Conservation (phyloP, 306 rosid genomes). For the Hippophae tibetana region DNA sequence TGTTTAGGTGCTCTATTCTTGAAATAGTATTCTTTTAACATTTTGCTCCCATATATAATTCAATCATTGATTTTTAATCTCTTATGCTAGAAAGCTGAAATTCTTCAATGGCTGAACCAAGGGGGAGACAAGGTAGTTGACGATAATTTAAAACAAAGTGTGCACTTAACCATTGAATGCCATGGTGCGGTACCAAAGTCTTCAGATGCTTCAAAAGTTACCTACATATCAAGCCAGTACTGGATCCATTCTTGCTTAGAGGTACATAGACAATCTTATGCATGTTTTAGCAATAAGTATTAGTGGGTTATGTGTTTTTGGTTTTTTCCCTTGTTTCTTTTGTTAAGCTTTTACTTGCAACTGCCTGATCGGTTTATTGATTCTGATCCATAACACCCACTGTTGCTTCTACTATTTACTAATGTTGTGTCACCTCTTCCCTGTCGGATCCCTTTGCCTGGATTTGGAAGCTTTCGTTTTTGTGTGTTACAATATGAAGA, state of each 20-base stretch:
- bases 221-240: constrained; percentile 66
- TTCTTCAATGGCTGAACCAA: constrained; percentile 76
- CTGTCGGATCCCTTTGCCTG: constrained; percentile 70
- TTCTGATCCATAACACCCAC: background rate
- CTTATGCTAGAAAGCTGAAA: constrained; percentile 61
- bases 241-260: constrained; percentile 89
- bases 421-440: constrained; percentile 48
- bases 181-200: constrained; percentile 52
- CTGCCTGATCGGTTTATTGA: background rate
- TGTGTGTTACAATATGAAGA: constrained; percentile 90
- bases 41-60: background rate
- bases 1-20: background rate
- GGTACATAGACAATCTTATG: constrained; percentile 34
- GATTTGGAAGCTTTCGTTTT: constrained; percentile 66
- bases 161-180: constrained; percentile 59
- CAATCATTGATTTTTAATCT: constrained; percentile 15
- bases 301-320: constrained; percentile 1
- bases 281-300: constrained; percentile 13
- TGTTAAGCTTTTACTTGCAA: background rate
- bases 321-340: background rate
- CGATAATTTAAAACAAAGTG: constrained; percentile 35
- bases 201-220: constrained; percentile 23
- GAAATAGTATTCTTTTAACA: background rate
- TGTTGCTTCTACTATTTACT: background rate
- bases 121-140: constrained; percentile 65